phyloP scores from a whole-genome alignment of 2,329 filamentous ascomycete species.

The Fonsecaea pedrosoi region DNA sequence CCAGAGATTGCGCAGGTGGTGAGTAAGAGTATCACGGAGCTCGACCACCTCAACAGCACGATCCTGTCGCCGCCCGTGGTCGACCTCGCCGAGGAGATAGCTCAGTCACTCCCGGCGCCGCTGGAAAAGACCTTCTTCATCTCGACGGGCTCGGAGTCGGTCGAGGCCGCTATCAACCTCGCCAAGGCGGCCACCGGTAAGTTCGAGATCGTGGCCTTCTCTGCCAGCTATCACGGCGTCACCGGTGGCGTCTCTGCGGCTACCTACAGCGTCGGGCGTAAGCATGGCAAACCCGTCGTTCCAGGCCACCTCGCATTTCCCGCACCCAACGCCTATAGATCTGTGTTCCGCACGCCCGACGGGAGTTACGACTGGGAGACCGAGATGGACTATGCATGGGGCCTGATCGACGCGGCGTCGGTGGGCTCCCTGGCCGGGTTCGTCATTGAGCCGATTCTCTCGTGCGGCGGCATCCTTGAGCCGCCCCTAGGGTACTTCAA shows the following conservation, averaged over 20 bases:
- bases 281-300: conserved; percentile 51
- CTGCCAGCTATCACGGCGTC: conserved; percentile 67
- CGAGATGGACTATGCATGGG: conserved; percentile 68
- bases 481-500: conserved; percentile 65
- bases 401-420: conserved; percentile 64
- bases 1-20: conserved; percentile 64
- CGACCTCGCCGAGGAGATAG: conserved; percentile 60
- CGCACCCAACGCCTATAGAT: conserved; percentile 66
- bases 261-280: conserved; percentile 61
- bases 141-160: conserved; percentile 63
- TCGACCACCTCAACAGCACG: conserved; percentile 66
- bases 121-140: conserved; percentile 65
- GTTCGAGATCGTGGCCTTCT: conserved; percentile 68
- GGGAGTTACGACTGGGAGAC: conserved; percentile 70
- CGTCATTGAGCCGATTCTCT: conserved; percentile 67
- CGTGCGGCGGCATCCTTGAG: conserved; percentile 65
- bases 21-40: conserved; percentile 54
- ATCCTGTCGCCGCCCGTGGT: conserved; percentile 66
- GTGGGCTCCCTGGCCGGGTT: conserved; percentile 68
- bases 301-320: conserved; percentile 45
- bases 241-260: conserved; percentile 61
- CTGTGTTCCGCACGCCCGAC: conserved; percentile 64
- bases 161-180: conserved; percentile 68
- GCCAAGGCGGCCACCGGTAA: conserved; percentile 69
- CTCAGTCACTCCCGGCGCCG: conserved; percentile 55